phyloP scores from a whole-genome alignment of 2,329 filamentous ascomycete genomes.

The Arachnomyces sp. region DNA sequence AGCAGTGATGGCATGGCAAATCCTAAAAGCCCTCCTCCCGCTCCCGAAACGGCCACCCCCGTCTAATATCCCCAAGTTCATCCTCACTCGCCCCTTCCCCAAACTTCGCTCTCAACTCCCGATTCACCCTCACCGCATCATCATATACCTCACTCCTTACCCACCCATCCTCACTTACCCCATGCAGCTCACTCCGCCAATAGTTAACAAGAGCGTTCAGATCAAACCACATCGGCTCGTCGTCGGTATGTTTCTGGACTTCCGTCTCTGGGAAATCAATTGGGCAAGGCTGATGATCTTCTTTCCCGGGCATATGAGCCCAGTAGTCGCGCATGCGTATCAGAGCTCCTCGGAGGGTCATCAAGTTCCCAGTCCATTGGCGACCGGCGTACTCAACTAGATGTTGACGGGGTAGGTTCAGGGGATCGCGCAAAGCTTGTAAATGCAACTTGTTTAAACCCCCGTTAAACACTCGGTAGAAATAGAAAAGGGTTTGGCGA shows the following conservation, averaged over 20 bases:
- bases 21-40: slow-evolving; percentile 8
- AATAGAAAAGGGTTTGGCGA: slow-evolving; percentile 5
- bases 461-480: slow-evolving; percentile 11
- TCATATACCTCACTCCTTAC: slow-evolving; percentile 8
- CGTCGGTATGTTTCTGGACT: slow-evolving; percentile 4
- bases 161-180: slow-evolving; percentile 9
- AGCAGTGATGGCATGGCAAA: no score
- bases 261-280: slow-evolving; percentile 6
- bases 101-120: slow-evolving; percentile 3
- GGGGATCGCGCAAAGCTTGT: slow-evolving; percentile 1
- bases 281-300: slow-evolving; percentile 6
- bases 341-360: slow-evolving; percentile 5
- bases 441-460: slow-evolving; percentile 8
- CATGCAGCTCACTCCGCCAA: slow-evolving; percentile 9
- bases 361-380: slow-evolving; percentile 7
- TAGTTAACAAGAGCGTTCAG: slow-evolving; percentile 5
- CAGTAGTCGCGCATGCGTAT: slow-evolving; percentile 7
- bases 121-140: slow-evolving; percentile 2
- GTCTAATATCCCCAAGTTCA: slow-evolving; percentile 7
- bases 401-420: slow-evolving; percentile 3
- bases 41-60: slow-evolving; percentile 11
- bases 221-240: slow-evolving; percentile 9
- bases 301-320: slow-evolving; percentile 1
- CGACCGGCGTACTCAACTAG: slow-evolving; percentile 7
- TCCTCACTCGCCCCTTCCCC: slow-evolving; percentile 1